Base-by-base conservation (phyloP, 306 rosid genomes). In the Vigna trinervia region DNA sequence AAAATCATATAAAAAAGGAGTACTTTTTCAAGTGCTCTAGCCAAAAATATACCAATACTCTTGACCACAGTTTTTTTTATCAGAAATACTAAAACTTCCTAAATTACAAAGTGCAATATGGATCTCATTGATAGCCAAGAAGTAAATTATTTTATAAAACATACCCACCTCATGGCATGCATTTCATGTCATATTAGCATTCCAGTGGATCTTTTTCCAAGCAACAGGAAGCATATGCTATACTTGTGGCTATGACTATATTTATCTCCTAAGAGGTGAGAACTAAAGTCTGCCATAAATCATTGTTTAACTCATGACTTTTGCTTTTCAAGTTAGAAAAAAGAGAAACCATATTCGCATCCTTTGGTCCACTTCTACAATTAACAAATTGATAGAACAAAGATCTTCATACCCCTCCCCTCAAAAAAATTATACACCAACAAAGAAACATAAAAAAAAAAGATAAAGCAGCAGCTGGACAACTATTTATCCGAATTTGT, bases 111-210 rank as follows among this genome's bases (percentile, higher is more conserved):
- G 77, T 58, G 63, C 48, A 51, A 48, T 68, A 19, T 26, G 14
- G 14, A 45, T 39, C 68, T 76, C 69, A 53, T 62, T 45, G 4
- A 63, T 36, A 26, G 43, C 22, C 69, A 52, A 61, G 41, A 51
- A 53, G 65, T 65, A 70, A 50, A 68, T 39, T 47, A 13, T 41
- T 56, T 75, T 59, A 28, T 51, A 26, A 65, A 41, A 17, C 28
- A 69, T 30, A 39, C 74, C 61, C 56, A 75, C 38, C 59, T 54
- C 66, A 69, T 61, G 38, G 63, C 63, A 68, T 54, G 54, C 28
- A 47, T 48, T 61, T 79, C 38, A 75, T 75, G 69, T 62, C 52
- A 70, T 78, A 56, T 46, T 38, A 70, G 67, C 47, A 75, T 50
- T 56, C 73, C 38, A 57, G 47, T 38, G 54, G 20, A 64, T 58